These are phyloP conservation scores for Candida sojae DNA, from an alignment of 1,139 yeast genomes.

Conservation along the genomic window DNA sequence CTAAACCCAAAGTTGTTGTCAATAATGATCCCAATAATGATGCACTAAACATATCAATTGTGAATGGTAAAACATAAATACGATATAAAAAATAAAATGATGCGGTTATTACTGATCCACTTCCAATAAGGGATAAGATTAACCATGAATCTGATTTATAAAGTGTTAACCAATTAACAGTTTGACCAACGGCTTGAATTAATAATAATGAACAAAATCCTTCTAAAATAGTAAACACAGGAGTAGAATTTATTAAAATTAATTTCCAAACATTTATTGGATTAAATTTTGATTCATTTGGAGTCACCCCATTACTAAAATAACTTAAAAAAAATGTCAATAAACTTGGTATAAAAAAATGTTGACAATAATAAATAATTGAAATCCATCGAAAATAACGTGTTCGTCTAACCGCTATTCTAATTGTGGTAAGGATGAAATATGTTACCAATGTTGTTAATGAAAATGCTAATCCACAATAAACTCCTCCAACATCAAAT, in stretches of 20 bases:
- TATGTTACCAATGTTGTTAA: conserved; percentile 71
- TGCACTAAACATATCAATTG: conserved; percentile 75
- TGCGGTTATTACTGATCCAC: conserved; percentile 75
- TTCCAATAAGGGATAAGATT: conserved; percentile 68
- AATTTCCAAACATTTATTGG: conserved; percentile 58
- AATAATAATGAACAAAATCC: conserved; percentile 89
- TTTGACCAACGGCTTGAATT: conserved; percentile 89
- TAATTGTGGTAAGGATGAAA: conserved; percentile 69
- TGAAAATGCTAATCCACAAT: conserved; percentile 87
- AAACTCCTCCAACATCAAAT: conserved; percentile 91
- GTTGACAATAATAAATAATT: conserved; percentile 75
- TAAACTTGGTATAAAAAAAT: conserved; percentile 78
- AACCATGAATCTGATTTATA: conserved; percentile 78
- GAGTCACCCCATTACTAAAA: conserved; percentile 20
- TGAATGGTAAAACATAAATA: conserved; percentile 73
- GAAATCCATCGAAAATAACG: conserved; percentile 57
- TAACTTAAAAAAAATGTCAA: conserved; percentile 70
- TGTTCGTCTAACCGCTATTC: conserved; percentile 53
- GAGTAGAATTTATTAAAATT: conserved; percentile 76
- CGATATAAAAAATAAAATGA: conserved; percentile 79
- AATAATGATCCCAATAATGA: conserved; percentile 83
- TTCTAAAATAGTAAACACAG: conserved; percentile 83
- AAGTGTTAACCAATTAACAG: conserved; percentile 70
- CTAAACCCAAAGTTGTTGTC: conserved; percentile 72
- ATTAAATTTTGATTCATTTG: conserved; percentile 9